Base-by-base conservation (phyloP, 2,329 filamentous ascomycete genomes). In the Hymenoscyphus scutula region DNA sequence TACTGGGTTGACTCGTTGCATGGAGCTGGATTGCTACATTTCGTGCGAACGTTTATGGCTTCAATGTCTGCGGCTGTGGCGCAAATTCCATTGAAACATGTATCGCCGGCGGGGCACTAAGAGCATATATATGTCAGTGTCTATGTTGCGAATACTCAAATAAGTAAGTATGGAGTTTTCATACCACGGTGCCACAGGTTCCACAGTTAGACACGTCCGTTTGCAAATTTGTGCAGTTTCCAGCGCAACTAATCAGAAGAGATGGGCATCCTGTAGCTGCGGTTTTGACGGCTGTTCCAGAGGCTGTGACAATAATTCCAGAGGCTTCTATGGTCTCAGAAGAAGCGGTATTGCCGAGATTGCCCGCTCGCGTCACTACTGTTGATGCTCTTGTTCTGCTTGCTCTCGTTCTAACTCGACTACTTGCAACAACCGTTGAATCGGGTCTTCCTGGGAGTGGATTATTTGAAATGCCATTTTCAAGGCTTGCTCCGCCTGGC, bases 181-280 rank as follows among this genome's bases (percentile, higher is more conserved):
- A 32, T 37, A 56, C 54, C 29, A 10, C 15, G 5, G 30, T 56
- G 3, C 54, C 54, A 37, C 54, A 56, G 10, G n/a, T 17, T 25
- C 54, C 54, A 23, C 54, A 56, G 25, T 56, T 56, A 3, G 11
- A 1, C 13, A 10, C n/a, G 38, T 27, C 54, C 3, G 54, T 56
- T 37, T 56, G 54, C 3, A 56, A 15, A 37, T 56, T 23, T 17
- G 19, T 56, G 30, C 54, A 56, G 19, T 30, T 56, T 15, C 32
- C 54, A 37, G 54, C n/a, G 30, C 54, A 56, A 13, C n/a, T 17
- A 10, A 15, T 34, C 27, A 30, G 29, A 19, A 11, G 15, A 15
- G 54, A 19, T 34, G 54, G 27, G 32, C 54, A 56, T 34, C 30
- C 54, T 34, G 54, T 56, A 7, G 53, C 13, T 25, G 25, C 10